Conservation (phyloP, 2,329 filamentous ascomycete species). For the Colletotrichum tanaceti region DNA sequence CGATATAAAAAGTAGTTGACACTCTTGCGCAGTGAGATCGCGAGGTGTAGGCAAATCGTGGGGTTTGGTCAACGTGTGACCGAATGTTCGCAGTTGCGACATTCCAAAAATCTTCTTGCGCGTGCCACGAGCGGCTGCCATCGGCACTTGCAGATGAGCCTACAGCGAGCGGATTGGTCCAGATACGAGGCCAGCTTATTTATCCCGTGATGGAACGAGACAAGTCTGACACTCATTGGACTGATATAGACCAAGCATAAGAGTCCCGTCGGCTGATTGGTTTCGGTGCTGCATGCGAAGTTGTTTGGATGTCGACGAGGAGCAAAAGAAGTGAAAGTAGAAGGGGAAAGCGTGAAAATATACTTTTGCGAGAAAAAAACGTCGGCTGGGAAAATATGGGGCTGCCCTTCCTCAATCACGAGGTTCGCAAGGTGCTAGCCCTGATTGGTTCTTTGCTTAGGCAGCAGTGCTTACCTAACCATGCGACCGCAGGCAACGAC, state of each 20-base stretch:
- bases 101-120: not conserved
- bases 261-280: not conserved
- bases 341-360: constrained; percentile 18
- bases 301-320: not conserved
- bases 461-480: constrained; percentile 19
- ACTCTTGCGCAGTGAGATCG: constrained; percentile 67
- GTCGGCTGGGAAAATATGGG: constrained; percentile 14
- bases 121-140: not conserved
- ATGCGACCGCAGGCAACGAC: constrained; percentile 21
- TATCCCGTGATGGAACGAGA: constrained; percentile 34
- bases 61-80: constrained; percentile 46
- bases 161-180: not conserved
- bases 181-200: not conserved
- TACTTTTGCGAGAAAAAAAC: constrained; percentile 21
- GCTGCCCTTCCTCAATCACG: constrained; percentile 8
- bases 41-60: constrained; percentile 73
- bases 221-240: constrained; percentile 34
- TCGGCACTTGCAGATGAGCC: constrained; percentile 8
- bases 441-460: constrained; percentile 16
- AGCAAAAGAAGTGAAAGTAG: not conserved
- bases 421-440: constrained; percentile 18
- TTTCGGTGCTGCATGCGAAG: not conserved
- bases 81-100: not conserved
- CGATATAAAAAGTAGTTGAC: constrained; percentile 66
- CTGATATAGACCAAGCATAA: constrained; percentile 27